These are phyloP conservation scores for Penicillium goetzii DNA, from an alignment of 495 filamentous ascomycete genomes.

Conservation along the genomic window DNA sequence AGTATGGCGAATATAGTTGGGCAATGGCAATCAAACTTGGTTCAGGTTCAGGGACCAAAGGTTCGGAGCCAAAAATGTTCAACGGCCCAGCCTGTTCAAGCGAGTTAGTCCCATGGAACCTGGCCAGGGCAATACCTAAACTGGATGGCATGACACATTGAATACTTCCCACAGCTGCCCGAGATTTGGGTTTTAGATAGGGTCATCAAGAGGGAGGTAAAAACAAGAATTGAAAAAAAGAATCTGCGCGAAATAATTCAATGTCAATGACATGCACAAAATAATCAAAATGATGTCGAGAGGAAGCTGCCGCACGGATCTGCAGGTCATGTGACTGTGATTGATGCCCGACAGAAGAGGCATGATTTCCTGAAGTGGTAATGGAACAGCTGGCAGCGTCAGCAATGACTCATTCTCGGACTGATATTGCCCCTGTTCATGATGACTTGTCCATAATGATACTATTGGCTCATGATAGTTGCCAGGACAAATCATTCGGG, in stretches of 20 bases:
- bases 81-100: neutral
- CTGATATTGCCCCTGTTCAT: neutral
- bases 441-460: neutral
- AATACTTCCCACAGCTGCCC: neutral
- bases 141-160: constrained; percentile 1
- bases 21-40: neutral
- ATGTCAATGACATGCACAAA: neutral
- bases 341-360: constrained; percentile 2
- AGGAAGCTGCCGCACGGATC: neutral
- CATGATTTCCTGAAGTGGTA: neutral
- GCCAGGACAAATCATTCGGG: neutral
- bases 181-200: neutral
- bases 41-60: neutral
- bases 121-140: neutral
- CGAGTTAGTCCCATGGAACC: constrained; percentile 2
- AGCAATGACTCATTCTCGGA: neutral
- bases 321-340: neutral
- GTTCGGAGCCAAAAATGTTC: neutral
- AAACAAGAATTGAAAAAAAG: neutral
- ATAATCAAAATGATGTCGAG: neutral
- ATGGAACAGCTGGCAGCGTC: neutral
- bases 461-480: neutral
- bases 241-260: neutral
- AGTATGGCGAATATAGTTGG: neutral
- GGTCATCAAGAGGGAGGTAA: neutral